These are phyloP conservation scores for Hymenoscyphus fraxineus DNA, from an alignment of 2,329 filamentous ascomycete species.

Conservation along the genomic window DNA sequence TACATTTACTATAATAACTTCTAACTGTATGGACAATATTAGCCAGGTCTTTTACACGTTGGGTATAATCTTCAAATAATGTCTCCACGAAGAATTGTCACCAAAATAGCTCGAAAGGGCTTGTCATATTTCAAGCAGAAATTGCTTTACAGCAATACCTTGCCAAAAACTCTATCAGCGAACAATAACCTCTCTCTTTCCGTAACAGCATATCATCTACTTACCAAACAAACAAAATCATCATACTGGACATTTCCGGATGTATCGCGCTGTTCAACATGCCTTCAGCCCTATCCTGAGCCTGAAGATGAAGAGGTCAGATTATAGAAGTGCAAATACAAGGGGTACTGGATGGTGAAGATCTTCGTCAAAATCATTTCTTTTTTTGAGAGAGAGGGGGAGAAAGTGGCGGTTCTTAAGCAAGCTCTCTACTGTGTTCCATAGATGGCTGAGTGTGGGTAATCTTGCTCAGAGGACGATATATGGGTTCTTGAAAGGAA, in stretches of 20 bases:
- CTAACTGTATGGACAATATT: too few relatives aligned
- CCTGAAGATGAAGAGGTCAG: slow-evolving; percentile 15
- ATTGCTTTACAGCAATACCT: slow-evolving; percentile 24
- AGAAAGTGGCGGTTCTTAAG: slow-evolving; percentile 13
- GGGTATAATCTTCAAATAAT: slow-evolving; percentile 21
- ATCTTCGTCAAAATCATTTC: slow-evolving; percentile 19
- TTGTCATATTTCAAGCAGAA: slow-evolving; percentile 23
- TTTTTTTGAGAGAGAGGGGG: neutral
- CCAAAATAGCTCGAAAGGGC: slow-evolving; percentile 26
- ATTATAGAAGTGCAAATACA: slow-evolving; percentile 29
- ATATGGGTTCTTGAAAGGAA: slow-evolving; percentile 20
- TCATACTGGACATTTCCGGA: slow-evolving; percentile 21
- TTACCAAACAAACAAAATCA: too few relatives aligned
- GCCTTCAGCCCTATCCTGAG: slow-evolving; percentile 20
- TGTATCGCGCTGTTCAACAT: slow-evolving; percentile 24
- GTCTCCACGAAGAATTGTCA: slow-evolving; percentile 18
- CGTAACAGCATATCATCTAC: slow-evolving; percentile 18
- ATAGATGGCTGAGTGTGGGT: slow-evolving; percentile 21
- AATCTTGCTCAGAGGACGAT: slow-evolving; percentile 24
- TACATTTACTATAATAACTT: too few relatives aligned
- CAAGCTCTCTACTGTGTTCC: slow-evolving; percentile 13
- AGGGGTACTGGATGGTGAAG: slow-evolving; percentile 21
- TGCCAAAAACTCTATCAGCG: slow-evolving; percentile 25
- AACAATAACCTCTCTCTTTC: slow-evolving; percentile 23
- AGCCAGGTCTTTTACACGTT: slow-evolving; percentile 2